Conservation (phyloP, 306 rosid species). For the Malus sieversii region DNA sequence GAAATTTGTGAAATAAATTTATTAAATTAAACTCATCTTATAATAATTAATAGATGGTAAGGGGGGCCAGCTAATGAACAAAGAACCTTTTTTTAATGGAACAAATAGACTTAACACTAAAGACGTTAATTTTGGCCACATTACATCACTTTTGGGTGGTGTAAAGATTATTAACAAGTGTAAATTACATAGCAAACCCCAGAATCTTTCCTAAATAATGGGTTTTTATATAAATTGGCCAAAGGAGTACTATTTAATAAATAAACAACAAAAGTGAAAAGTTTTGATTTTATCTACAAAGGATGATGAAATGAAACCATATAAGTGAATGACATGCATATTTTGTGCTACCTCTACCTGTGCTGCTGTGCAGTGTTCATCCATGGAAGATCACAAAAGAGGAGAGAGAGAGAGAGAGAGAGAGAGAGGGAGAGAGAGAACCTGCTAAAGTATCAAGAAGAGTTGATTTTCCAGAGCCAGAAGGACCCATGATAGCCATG, state of each 20-base stretch:
- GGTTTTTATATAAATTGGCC: neutral
- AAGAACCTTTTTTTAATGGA: neutral
- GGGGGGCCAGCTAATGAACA: neutral
- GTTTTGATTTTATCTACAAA: neutral
- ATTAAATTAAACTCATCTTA: neutral
- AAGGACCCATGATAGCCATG: constrained; percentile 93
- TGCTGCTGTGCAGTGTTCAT: neutral
- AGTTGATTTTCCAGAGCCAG: constrained; percentile 90
- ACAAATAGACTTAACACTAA: neutral
- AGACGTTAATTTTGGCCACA: neutral
- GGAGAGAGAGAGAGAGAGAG: too few species aligned
- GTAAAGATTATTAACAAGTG: neutral
- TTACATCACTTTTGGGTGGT: neutral
- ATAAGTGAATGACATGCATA: neutral
- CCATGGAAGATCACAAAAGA: neutral
- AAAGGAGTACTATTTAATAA: neutral
- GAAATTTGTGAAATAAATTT: too few species aligned
- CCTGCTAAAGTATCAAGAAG: constrained; percentile 76
- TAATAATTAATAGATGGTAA: neutral
- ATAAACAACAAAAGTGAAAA: neutral
- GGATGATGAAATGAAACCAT: neutral
- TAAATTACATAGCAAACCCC: neutral
- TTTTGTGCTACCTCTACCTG: neutral
- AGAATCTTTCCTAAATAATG: neutral
- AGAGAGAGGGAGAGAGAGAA: neutral